A percentile compares a stretch with the other conserved stretches of the same genome.
Conservation (phyloP, 768 basidiomycete species). For the Gautieria morchelliformis region DNA sequence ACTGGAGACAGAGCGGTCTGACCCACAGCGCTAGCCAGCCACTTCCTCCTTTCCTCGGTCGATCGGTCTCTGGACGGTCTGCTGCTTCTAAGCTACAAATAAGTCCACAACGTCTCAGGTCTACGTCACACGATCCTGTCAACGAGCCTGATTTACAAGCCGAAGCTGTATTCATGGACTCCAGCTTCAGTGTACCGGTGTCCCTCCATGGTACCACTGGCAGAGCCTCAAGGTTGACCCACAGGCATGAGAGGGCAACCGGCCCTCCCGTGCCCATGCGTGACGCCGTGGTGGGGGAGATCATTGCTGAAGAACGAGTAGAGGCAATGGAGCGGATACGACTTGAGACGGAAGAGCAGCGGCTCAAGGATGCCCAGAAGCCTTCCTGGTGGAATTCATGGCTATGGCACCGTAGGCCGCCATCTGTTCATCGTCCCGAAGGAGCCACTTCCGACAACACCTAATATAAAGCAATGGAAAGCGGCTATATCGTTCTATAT, state of each 20-base stretch:
- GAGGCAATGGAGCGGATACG: slow-evolving; percentile 43
- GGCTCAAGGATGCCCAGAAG: neutral
- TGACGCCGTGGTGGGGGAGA: slow-evolving; percentile 58
- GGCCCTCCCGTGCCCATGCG: slow-evolving; percentile 36
- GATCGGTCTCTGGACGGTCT: neutral
- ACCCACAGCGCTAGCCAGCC: neutral
- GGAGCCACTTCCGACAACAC: too few relatives aligned
- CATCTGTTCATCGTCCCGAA: neutral
- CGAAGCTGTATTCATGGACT: neutral
- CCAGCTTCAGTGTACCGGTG: neutral
- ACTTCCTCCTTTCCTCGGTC: neutral
- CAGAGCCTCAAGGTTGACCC: neutral
- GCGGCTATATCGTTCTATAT: too few relatives aligned
- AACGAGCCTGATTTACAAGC: slow-evolving; percentile 7
- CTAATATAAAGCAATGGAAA: too few relatives aligned
- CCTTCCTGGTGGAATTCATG: slow-evolving; percentile 8
- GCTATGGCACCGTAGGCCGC: neutral
- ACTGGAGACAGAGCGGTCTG: neutral
- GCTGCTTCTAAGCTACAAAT: neutral
- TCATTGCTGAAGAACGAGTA: slow-evolving; percentile 59
- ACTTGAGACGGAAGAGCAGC: slow-evolving; percentile 40
- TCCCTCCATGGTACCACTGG: neutral
- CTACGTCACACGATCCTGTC: slow-evolving; percentile 2
- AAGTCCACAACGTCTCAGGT: neutral
- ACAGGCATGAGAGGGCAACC: slow-evolving; percentile 1